These are phyloP conservation scores for Lentinula sp. DNA, from an alignment of 768 basidiomycete species.

Conservation along the genomic window DNA sequence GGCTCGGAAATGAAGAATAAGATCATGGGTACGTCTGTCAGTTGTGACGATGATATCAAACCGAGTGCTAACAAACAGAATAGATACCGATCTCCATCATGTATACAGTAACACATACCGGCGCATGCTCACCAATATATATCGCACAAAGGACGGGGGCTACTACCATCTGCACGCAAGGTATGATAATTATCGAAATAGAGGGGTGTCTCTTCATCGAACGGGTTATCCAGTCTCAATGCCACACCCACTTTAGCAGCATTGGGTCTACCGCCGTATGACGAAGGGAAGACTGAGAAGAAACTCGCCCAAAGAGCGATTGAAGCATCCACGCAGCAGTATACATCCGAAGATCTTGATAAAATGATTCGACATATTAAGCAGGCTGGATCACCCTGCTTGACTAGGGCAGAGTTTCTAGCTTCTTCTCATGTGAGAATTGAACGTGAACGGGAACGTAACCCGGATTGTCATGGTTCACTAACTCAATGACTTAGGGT, in stretches of 20 bases:
- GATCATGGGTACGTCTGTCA: neutral
- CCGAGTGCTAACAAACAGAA: neutral
- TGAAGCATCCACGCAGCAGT: neutral
- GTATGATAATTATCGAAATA: neutral
- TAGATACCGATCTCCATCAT: conserved; percentile 3
- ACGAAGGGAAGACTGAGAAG: neutral
- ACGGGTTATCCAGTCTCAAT: neutral
- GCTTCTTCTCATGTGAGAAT: neutral
- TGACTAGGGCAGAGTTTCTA: conserved; percentile 4
- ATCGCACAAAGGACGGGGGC: conserved; percentile 2
- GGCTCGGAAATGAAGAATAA: conserved; percentile 1
- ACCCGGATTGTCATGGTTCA: neutral
- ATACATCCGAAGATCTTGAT: neutral
- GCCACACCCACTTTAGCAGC: neutral
- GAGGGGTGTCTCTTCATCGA: neutral
- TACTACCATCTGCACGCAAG: conserved; percentile 3
- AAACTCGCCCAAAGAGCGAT: neutral
- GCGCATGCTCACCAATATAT: conserved; percentile 2
- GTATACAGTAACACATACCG: conserved; percentile 6
- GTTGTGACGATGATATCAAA: neutral
- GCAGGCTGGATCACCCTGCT: neutral
- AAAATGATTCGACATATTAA: neutral
- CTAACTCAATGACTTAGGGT: neutral
- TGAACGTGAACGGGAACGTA: no score
- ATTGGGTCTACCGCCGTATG: conserved; percentile 1